Percentiles rank a stretch among this genome's conserved stretches.
Evolutionary conservation across 345 rosid species (phyloP).

Genomic region (Citrus trifoliata): DNA sequence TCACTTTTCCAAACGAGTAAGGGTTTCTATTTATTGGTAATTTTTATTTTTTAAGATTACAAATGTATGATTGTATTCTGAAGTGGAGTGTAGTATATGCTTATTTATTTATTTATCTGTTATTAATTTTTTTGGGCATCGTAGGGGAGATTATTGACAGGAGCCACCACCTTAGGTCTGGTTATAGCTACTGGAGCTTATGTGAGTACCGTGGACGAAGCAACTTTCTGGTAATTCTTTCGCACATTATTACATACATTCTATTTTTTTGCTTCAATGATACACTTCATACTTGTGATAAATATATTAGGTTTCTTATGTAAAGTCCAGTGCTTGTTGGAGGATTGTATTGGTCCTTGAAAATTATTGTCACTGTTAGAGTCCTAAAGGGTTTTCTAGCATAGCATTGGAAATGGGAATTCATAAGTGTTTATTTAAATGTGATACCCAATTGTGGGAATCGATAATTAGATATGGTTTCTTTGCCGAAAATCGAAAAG

Average conservation of each 20-base stretch:
- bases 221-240: conserved; percentile 82
- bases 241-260: not conserved
- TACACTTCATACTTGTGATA: not conserved
- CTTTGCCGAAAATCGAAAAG: not conserved
- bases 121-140: not conserved
- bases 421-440: not conserved
- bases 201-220: conserved; percentile 96
- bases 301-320: not conserved
- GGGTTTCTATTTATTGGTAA: not conserved
- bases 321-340: not conserved
- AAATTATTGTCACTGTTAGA: not conserved
- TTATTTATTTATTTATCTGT: not conserved
- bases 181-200: conserved; percentile 93
- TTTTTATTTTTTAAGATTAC: not conserved
- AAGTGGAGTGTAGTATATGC: not conserved
- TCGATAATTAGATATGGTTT: not conserved
- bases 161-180: conserved; percentile 78
- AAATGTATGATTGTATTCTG: not conserved
- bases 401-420: not conserved
- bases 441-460: not conserved
- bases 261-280: not conserved
- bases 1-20: conserved; percentile 72
- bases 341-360: not conserved
- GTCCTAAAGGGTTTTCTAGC: not conserved
- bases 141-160: conserved; percentile 83